Evolutionary conservation across 2,329 filamentous ascomycete genomes (phyloP).

Genomic region (Claviceps monticola): DNA sequence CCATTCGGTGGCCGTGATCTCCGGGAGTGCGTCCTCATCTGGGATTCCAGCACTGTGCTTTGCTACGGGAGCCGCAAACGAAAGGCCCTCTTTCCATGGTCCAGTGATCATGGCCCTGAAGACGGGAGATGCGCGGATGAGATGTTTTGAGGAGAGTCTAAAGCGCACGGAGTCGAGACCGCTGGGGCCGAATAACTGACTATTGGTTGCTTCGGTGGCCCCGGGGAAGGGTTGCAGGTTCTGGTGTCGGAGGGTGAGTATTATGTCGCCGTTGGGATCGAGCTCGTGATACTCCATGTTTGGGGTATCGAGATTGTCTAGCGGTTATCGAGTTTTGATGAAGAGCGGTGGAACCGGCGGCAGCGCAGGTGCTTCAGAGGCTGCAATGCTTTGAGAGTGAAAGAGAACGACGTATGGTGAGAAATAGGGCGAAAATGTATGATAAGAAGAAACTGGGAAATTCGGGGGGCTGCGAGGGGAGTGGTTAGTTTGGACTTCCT

Average conservation of each 20-base stretch:
- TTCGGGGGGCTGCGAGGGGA: too few species aligned
- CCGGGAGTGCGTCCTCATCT: too few species aligned
- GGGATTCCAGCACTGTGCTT: too few species aligned
- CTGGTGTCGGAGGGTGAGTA: background rate
- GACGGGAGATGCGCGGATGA: slow-evolving; percentile 18
- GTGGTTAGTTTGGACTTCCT: too few species aligned
- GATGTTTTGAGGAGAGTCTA: slow-evolving; percentile 20
- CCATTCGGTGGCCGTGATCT: background rate
- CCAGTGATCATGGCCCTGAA: slow-evolving; percentile 8
- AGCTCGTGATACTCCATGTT: background rate
- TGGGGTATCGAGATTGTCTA: too few species aligned
- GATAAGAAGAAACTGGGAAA: too few species aligned
- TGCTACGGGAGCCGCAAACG: background rate
- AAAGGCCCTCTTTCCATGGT: slow-evolving; percentile 11
- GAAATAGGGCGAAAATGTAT: too few species aligned
- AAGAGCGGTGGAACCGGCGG: too few species aligned
- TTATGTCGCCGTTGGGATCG: background rate
- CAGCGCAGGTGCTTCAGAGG: too few species aligned
- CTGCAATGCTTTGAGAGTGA: too few species aligned
- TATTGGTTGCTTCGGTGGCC: background rate
- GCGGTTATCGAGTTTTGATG: too few species aligned
- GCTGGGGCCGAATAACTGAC: background rate
- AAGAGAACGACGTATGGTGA: too few species aligned
- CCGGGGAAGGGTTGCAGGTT: background rate
- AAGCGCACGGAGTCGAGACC: slow-evolving; percentile 1